phyloP scores from a whole-genome alignment of 768 basidiomycete genomes.

The Boletus reticulatus region DNA sequence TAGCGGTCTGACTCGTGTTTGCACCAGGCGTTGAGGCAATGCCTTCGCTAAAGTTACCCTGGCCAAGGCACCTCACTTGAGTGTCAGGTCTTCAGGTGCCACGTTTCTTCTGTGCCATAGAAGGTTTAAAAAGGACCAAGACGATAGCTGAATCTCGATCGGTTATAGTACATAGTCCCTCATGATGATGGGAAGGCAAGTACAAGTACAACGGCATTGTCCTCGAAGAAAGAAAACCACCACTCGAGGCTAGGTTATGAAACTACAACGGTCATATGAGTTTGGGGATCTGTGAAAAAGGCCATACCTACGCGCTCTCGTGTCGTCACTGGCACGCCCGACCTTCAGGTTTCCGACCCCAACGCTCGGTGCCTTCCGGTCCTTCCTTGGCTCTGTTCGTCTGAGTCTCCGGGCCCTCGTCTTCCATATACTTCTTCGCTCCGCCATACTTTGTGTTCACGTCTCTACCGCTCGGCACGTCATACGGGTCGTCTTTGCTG shows the following conservation, averaged over 20 bases:
- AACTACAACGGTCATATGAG: too few relatives aligned
- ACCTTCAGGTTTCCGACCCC: constrained; percentile 35
- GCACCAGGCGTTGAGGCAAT: too few relatives aligned
- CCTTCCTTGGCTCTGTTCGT: constrained; percentile 35
- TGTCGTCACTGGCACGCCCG: constrained; percentile 12
- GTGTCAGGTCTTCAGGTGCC: too few relatives aligned
- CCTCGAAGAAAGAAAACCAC: not conserved
- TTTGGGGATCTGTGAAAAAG: not conserved
- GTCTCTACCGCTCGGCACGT: constrained; percentile 6
- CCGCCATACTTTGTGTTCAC: constrained; percentile 25
- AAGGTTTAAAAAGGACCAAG: too few relatives aligned
- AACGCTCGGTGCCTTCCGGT: constrained; percentile 36
- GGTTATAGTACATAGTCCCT: too few relatives aligned
- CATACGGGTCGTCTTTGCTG: constrained; percentile 26
- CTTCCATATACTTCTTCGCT: constrained; percentile 8
- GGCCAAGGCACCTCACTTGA: too few relatives aligned
- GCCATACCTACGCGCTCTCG: not conserved
- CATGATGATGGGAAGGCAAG: not conserved
- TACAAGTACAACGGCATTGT: not conserved
- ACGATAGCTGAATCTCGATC: too few relatives aligned
- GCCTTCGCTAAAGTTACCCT: too few relatives aligned
- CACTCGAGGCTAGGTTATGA: too few relatives aligned
- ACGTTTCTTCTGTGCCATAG: too few relatives aligned
- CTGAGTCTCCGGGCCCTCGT: constrained; percentile 29
- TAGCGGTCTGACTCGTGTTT: too few relatives aligned